Conservation (phyloP, 1,284 basidiomycete genomes). For the Ceratobasidium sp. region DNA sequence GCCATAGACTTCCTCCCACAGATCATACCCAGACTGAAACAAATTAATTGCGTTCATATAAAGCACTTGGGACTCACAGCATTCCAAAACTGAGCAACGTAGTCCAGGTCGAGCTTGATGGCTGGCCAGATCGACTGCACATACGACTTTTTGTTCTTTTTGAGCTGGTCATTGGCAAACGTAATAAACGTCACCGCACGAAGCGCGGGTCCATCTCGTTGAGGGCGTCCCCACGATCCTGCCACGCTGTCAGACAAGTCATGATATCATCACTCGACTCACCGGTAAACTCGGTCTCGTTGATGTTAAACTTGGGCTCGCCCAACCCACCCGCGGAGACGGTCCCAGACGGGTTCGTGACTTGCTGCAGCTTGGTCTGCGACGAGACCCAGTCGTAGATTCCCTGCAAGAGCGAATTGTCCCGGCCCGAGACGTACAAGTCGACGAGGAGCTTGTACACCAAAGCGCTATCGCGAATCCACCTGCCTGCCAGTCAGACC, state of each 20-base stretch:
- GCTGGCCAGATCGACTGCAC: conserved; percentile 41
- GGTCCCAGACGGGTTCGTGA: conserved; percentile 64
- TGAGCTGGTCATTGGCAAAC: conserved; percentile 42
- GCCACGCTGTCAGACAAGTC: background rate
- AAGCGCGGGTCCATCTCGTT: conserved; percentile 48
- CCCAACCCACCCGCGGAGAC: conserved; percentile 57
- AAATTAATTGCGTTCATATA: background rate
- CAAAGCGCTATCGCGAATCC: conserved; percentile 33
- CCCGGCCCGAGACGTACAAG: conserved; percentile 39
- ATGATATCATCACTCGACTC: background rate
- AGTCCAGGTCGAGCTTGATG: conserved; percentile 42
- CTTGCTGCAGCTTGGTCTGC: conserved; percentile 40
- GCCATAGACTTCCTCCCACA: conserved; percentile 70
- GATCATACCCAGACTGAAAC: conserved; percentile 55
- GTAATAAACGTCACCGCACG: conserved; percentile 43
- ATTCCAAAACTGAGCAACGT: conserved; percentile 42
- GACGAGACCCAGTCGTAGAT: conserved; percentile 41
- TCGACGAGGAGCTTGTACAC: conserved; percentile 43
- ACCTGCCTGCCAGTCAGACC: background rate
- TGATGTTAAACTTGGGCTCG: conserved; percentile 46
- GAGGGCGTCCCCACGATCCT: conserved; percentile 44
- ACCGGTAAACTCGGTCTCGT: conserved; percentile 46
- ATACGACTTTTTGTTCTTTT: conserved; percentile 36
- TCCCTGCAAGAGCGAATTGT: conserved; percentile 35
- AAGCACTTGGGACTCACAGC: background rate